Evolutionary conservation across 2,329 filamentous ascomycete species (phyloP).

Genomic region (Albifimbria verrucaria): DNA sequence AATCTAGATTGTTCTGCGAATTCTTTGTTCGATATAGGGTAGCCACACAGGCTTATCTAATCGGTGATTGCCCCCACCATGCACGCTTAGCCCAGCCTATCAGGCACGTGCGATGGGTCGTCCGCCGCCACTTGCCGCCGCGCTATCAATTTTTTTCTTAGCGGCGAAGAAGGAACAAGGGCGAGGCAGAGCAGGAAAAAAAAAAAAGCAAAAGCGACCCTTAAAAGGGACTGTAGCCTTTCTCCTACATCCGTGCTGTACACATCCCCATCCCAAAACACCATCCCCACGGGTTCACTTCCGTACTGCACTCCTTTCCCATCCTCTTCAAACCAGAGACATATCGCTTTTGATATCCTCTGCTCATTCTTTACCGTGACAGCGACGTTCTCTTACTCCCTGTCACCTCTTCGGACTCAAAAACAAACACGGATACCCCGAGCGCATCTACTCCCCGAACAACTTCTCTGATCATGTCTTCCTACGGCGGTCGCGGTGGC

Average conservation of each 20-base stretch:
- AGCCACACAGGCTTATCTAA: neutral
- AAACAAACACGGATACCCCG: conserved; percentile 7
- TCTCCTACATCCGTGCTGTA: conserved; percentile 3
- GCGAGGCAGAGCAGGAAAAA: conserved; percentile 13
- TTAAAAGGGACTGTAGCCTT: conserved; percentile 1
- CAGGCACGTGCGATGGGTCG: neutral
- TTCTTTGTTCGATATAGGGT: neutral
- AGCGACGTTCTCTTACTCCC: neutral
- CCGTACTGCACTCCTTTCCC: conserved; percentile 23
- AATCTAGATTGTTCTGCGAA: too few species aligned
- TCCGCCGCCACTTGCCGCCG: neutral
- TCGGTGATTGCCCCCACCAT: neutral
- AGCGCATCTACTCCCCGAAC: conserved; percentile 4
- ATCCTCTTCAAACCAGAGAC: conserved; percentile 4
- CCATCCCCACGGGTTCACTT: conserved; percentile 14
- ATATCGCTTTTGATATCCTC: neutral
- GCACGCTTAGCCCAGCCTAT: neutral
- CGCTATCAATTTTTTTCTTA: conserved; percentile 16
- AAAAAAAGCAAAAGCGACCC: conserved; percentile 6
- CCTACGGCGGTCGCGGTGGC: conserved; percentile 27
- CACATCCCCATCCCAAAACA: conserved; percentile 11
- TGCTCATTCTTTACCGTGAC: neutral
- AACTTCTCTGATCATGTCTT: conserved; percentile 39
- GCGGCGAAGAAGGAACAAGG: conserved; percentile 24
- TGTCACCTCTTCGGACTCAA: conserved; percentile 2